These are phyloP conservation scores for Ogataea glucozyma DNA, from an alignment of 805 yeast species.

Conservation along the genomic window DNA sequence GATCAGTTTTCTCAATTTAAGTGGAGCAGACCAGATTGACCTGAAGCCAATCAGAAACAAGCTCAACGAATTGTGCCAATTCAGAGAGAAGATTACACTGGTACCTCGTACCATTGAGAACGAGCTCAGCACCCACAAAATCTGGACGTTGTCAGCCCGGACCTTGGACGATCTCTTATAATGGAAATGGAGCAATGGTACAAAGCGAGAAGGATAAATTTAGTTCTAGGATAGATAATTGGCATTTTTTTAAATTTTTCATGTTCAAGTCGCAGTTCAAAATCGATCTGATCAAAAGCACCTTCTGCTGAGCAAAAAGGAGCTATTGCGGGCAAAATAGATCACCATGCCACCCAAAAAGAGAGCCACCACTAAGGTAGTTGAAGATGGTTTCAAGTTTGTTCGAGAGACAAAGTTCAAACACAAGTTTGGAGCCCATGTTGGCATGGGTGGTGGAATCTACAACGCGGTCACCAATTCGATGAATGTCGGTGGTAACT, in stretches of 20 bases:
- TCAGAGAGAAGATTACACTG: neutral
- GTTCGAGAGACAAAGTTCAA: conserved; percentile 45
- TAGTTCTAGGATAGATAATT: no score
- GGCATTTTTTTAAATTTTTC: no score
- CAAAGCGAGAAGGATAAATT: no score
- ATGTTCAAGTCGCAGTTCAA: no score
- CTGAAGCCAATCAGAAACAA: neutral
- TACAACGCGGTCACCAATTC: conserved; percentile 42
- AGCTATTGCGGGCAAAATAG: no score
- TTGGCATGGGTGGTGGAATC: conserved; percentile 74
- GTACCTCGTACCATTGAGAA: neutral
- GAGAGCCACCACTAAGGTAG: conserved; percentile 13
- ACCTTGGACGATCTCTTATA: neutral
- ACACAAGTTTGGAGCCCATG: conserved; percentile 85
- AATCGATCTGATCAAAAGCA: no score
- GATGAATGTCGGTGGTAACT: conserved; percentile 60
- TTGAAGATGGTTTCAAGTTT: conserved; percentile 33
- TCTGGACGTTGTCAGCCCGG: neutral
- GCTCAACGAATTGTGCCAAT: neutral
- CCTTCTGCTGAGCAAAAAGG: no score
- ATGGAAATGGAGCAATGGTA: neutral
- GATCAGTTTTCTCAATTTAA: neutral
- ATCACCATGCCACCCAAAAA: conserved; percentile 23
- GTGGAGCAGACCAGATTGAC: no score
- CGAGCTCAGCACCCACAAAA: neutral